A percentile compares a stretch with the other conserved stretches of the same genome.
These are phyloP conservation scores for Trametes coccinea DNA, from an alignment of 768 basidiomycete genomes.

Conservation along the genomic window DNA sequence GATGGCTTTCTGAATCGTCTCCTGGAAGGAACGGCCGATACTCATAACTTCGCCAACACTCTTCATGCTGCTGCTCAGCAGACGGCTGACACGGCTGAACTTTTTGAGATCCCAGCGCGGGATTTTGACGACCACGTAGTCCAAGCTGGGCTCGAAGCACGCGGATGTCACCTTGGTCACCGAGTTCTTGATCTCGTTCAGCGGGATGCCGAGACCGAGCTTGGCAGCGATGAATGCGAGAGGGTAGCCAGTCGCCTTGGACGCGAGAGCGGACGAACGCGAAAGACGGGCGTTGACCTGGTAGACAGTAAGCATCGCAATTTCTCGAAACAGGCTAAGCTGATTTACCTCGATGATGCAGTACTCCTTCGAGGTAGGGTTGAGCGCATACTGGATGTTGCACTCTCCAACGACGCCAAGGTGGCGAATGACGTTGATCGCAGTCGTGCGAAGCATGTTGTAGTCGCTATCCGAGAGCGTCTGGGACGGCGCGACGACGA, in stretches of 20 bases:
- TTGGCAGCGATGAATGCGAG: conserved; percentile 98
- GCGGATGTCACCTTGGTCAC: conserved; percentile 96
- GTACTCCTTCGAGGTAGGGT: conserved; percentile 92
- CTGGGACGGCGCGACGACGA: conserved; percentile 97
- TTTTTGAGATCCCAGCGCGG: conserved; percentile 99
- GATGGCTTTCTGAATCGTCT: conserved; percentile 98
- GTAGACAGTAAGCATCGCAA: background rate
- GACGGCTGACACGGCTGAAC: conserved; percentile 89
- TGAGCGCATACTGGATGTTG: conserved; percentile 98
- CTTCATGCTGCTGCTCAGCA: conserved; percentile 96
- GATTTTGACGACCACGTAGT: conserved; percentile 98
- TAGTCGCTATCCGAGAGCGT: conserved; percentile 99
- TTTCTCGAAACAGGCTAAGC: background rate
- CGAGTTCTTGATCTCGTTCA: conserved; percentile 97
- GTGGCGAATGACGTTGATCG: conserved; percentile 98
- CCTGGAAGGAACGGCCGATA: conserved; percentile 96
- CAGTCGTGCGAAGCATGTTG: conserved; percentile 98
- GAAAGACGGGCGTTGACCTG: conserved; percentile 96
- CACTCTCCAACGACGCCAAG: conserved; percentile 97
- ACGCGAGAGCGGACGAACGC: conserved; percentile 95
- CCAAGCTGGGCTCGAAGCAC: conserved; percentile 97
- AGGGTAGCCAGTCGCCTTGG: conserved; percentile 98
- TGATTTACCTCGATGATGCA: conserved; percentile 90
- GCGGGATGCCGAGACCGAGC: conserved; percentile 93
- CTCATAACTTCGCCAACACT: conserved; percentile 99